Base-by-base conservation (phyloP, 2,329 filamentous ascomycete genomes). In the Colletotrichum sp. region DNA sequence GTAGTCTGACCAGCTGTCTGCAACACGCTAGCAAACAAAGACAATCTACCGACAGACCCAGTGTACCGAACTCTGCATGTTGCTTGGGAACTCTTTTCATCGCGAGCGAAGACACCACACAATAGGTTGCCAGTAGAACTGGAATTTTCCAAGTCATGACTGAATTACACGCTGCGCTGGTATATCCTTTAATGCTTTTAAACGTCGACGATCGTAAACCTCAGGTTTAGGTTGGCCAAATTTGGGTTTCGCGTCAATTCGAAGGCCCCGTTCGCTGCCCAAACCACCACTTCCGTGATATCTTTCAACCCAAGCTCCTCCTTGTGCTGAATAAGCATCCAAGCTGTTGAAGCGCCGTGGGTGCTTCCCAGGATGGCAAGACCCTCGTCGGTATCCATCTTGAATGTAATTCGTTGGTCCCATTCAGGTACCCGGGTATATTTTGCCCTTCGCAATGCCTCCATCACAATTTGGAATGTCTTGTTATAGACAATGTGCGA, bases 91-190 rank as follows among this genome's bases (percentile, higher is more conserved):
- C 18, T n/a, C 3, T 9, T 9, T 8, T 38, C 8, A 18, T 38
- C 15, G 8, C 38, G 13, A n/a, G 18, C 9, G 13, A n/a, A 38
- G 36, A 38, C 36, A 18, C 5, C 16, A 7, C 36, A 38, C 15
- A 4, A n/a, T 18, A 3, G 9, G 6, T 10, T 18, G 3, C 5
- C 8, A 4, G 16, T 5, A n/a, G 5, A n/a, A 1, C 4, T n/a
- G 16, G 38, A n/a, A 9, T n/a, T 12, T 6, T 18, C 2, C 38
- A 43, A 43, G 38, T 18, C 43, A 48, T 48, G 2, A 48, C 21
- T 52, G 6, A 8, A 13, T 21, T 13, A 52, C 13, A 21, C 43
- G 18, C 43, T 52, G 1, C 6, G n/a, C 18, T n/a, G 38, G 5
- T 12, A 21, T 21, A 48, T 4, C 1, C 6, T n/a, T 4, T 6